These are phyloP conservation scores for Solanum piurae DNA, from an alignment of 257 asterid species.

Conservation along the genomic window DNA sequence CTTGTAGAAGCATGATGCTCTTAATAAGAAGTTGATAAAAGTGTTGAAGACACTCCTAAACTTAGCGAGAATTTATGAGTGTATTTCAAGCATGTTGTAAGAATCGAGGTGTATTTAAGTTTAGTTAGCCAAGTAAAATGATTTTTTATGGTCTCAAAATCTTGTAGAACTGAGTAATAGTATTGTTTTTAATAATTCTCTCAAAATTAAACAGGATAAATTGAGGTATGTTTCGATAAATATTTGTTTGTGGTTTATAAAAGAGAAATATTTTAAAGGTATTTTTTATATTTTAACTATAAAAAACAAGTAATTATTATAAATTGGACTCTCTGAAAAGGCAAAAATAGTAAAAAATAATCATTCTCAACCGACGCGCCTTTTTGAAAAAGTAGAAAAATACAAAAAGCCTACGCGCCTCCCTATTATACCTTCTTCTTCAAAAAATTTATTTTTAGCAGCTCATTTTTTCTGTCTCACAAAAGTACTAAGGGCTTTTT, in stretches of 20 bases:
- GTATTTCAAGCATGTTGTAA: fast-evolving
- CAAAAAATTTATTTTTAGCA: background rate
- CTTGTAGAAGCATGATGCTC: fast-evolving
- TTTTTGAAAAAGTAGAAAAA: background rate
- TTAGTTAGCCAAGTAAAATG: fast-evolving
- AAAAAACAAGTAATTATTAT: background rate
- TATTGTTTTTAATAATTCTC: too few relatives aligned
- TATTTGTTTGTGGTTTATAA: fast-evolving
- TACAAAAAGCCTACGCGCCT: background rate
- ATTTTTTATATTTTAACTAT: background rate
- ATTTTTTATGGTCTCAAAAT: too few relatives aligned
- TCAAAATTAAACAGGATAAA: fast-evolving
- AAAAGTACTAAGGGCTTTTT: background rate
- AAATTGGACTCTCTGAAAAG: background rate
- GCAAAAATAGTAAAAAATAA: background rate
- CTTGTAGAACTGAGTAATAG: too few relatives aligned
- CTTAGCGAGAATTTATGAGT: fast-evolving
- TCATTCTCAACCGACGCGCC: background rate
- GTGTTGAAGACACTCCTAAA: too few relatives aligned
- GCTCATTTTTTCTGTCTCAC: background rate
- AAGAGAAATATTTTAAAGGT: too few relatives aligned
- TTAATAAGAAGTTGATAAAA: too few relatives aligned
- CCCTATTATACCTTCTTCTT: background rate
- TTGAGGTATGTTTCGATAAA: too few relatives aligned
- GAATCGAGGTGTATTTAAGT: fast-evolving